Evolutionary conservation across 2,329 filamentous ascomycete species (phyloP).

Genomic region (Madurella mycetomatis): DNA sequence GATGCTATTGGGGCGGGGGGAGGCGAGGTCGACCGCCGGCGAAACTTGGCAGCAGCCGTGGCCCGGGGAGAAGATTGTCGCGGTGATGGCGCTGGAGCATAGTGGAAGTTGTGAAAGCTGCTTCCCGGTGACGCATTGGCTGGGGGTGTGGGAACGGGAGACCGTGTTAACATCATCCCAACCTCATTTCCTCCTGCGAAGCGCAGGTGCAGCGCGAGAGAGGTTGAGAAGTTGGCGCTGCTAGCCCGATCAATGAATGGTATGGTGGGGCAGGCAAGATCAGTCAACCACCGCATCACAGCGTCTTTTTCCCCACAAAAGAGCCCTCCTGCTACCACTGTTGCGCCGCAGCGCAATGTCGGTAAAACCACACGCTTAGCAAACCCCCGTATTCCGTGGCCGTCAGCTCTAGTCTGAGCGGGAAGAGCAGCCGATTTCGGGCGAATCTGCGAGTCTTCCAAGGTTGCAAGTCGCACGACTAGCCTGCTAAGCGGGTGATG

Average conservation of each 20-base stretch:
- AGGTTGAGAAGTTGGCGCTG: slow-evolving; percentile 16
- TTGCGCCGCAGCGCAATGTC: neutral
- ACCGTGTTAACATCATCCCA: slow-evolving; percentile 57
- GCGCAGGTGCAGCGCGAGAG: slow-evolving; percentile 11
- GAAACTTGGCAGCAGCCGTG: slow-evolving; percentile 36
- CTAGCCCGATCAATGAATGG: slow-evolving; percentile 12
- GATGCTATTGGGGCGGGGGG: slow-evolving; percentile 31
- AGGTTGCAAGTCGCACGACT: neutral
- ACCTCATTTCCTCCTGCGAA: slow-evolving; percentile 41
- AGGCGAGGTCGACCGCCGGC: slow-evolving; percentile 38
- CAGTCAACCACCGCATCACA: neutral
- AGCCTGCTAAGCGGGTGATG: neutral
- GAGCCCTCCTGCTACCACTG: neutral
- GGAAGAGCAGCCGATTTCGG: neutral
- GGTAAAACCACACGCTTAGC: neutral
- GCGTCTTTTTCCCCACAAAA: neutral
- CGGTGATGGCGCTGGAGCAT: slow-evolving; percentile 43
- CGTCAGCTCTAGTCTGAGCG: neutral
- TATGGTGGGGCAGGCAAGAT: slow-evolving; percentile 15
- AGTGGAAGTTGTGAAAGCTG: slow-evolving; percentile 41
- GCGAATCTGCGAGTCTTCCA: neutral
- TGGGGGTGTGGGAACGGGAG: slow-evolving; percentile 47
- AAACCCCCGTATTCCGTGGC: neutral
- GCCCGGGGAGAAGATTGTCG: slow-evolving; percentile 40
- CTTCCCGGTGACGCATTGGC: slow-evolving; percentile 48